Evolutionary conservation across 495 filamentous ascomycete species (phyloP), one percentile per base, ranked within the genome.

Genomic region (Penicillium alfredii): DNA sequence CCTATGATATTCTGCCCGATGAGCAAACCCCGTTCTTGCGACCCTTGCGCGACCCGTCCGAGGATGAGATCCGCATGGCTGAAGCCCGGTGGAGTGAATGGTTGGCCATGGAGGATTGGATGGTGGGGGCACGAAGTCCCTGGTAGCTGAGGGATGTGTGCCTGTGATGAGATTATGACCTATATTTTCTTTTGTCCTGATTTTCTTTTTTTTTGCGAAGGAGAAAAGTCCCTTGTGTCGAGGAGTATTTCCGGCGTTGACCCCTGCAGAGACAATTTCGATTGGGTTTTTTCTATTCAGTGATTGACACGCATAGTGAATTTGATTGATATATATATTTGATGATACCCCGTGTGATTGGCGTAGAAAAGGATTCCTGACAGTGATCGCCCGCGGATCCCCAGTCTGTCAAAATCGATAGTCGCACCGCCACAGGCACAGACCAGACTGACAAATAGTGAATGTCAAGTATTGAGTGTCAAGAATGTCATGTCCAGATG

Each of bases 21-120:
- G 85, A 97, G 66, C 81, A 76, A 30, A 70, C 88, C 4, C 92
- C 89, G 0, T 97, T 89, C 55, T 64, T 97, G 33, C 76, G 76
- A 36, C 86, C 89, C 22, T 63, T 96, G 21, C 77, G 79, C 39
- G 72, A 77, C 23, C 78, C 82, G 6, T 71, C 73, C 20, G 79
- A 88, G 58, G 75, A 75, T 27, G 92, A 97, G 66, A 84, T 97
- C 42, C 76, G 81, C 23, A 65, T 57, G 18, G 92, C 89, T 1
- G 88, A 98, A 63, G 73, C 70, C 32, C 76, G 68, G 33, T 95
- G 86, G 85, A 86, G 81, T 53, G 77, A 84, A 55, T 94, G 86
- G 85, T 59, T 94, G 23, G 86, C 86, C 4, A 94, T 95, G 86
- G 86, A 94, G 60, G 88, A 95, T 58, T 94, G 88, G 87, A 93